These are phyloP conservation scores for Arthrobotrys sinensis DNA, from an alignment of 2,329 filamentous ascomycete species.

Conservation along the genomic window DNA sequence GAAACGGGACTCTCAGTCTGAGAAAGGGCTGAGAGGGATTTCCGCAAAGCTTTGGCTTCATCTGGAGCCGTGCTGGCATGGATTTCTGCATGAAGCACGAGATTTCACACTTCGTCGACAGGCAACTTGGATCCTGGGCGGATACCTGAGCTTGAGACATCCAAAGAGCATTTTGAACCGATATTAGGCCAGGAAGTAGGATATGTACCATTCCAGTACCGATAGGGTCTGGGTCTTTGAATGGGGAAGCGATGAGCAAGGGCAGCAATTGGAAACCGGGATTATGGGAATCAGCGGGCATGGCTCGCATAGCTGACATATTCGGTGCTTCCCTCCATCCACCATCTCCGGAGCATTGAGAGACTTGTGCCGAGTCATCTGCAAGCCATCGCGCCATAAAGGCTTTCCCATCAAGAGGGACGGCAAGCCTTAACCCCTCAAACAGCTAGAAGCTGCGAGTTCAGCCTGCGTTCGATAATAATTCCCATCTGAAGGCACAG, in stretches of 20 bases:
- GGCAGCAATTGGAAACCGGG: constrained; percentile 45
- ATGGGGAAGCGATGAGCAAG: constrained; percentile 42
- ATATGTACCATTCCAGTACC: constrained; percentile 16
- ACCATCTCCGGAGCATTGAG: constrained; percentile 54
- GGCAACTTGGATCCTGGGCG: constrained; percentile 17
- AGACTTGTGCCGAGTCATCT: constrained; percentile 52
- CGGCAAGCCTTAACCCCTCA: constrained; percentile 20
- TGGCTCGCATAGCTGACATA: constrained; percentile 48
- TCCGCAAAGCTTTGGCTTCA: constrained; percentile 47
- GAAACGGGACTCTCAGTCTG: constrained; percentile 19
- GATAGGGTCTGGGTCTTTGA: constrained; percentile 32
- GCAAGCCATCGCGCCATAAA: constrained; percentile 46
- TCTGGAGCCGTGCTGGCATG: constrained; percentile 55
- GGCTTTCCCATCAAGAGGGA: constrained; percentile 33
- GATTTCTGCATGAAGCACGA: constrained; percentile 49
- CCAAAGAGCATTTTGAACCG: constrained; percentile 5
- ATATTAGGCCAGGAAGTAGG: constrained; percentile 24
- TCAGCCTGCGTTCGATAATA: constrained; percentile 40
- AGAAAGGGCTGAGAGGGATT: constrained; percentile 30
- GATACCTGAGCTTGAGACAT: constrained; percentile 27
- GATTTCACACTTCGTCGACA: constrained; percentile 39
- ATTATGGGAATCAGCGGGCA: constrained; percentile 29
- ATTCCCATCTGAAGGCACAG: constrained; percentile 12
- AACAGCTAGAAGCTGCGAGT: constrained; percentile 3
- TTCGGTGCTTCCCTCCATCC: constrained; percentile 29